Evolutionary conservation across 2,329 filamentous ascomycete species (phyloP).

Genomic region (Fusarium siculi): DNA sequence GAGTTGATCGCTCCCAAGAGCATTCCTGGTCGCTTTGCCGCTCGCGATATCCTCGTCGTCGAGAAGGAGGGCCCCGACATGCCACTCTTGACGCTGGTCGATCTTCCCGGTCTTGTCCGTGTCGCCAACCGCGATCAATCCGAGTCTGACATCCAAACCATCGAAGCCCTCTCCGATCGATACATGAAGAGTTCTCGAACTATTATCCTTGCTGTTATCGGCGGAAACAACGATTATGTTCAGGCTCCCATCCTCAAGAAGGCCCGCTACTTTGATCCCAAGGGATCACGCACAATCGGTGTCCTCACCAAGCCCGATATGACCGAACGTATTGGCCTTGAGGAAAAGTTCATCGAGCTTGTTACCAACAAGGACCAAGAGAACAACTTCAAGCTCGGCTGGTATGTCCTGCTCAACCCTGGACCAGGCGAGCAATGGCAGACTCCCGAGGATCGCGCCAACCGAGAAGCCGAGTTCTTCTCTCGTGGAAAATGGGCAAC

Average conservation of each 20-base stretch:
- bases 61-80: constrained; percentile 69
- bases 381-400: constrained; percentile 63
- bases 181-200: constrained; percentile 67
- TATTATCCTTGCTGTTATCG: constrained; percentile 66
- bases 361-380: constrained; percentile 61
- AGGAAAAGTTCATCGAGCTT: constrained; percentile 65
- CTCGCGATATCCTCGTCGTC: constrained; percentile 65
- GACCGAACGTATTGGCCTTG: constrained; percentile 62
- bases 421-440: constrained; percentile 59
- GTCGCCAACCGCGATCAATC: constrained; percentile 65
- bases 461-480: constrained; percentile 61
- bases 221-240: constrained; percentile 65
- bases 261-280: constrained; percentile 61
- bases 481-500: constrained; percentile 59
- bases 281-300: constrained; percentile 60
- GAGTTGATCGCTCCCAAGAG: constrained; percentile 62
- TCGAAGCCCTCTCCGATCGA: constrained; percentile 61
- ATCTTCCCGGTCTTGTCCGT: constrained; percentile 68
- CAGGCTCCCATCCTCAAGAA: constrained; percentile 63
- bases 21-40: constrained; percentile 61
- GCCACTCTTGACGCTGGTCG: constrained; percentile 69
- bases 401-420: constrained; percentile 63
- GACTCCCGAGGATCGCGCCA: constrained; percentile 53
- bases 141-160: constrained; percentile 62
- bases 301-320: constrained; percentile 65